Base-by-base conservation (phyloP, 768 basidiomycete species). In the Hortiboletus campestris region DNA sequence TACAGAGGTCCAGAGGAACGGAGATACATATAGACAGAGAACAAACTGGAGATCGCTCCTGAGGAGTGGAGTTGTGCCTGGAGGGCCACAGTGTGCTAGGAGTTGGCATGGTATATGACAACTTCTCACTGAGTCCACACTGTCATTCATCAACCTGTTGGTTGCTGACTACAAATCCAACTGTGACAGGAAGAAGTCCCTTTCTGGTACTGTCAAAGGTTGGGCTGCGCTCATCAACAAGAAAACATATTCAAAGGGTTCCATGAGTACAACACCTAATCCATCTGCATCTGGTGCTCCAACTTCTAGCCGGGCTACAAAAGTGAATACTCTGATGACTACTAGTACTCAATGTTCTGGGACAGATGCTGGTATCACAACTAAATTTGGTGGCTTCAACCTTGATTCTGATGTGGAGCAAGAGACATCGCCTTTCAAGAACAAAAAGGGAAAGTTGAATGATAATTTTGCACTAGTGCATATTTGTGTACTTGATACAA, bases 81-180 rank as follows among this genome's bases (percentile, higher is more conserved):
- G n/a, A n/a, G n/a, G n/a, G n/a, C n/a, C n/a, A n/a, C n/a, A n/a
- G n/a, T n/a, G n/a, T n/a, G n/a, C n/a, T n/a, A n/a, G n/a, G n/a
- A n/a, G n/a, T n/a, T n/a, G n/a, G n/a, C n/a, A n/a, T n/a, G n/a
- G n/a, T n/a, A n/a, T n/a, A n/a, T n/a, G n/a, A n/a, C n/a, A n/a
- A n/a, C n/a, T n/a, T 40, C 55, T 56, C 16, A 56, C 43, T 1
- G n/a, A 56, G 16, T 44, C 49, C 12, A 51, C n/a, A 1, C 13
- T 56, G 19, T 40, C 2, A 8, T 56, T 56, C 17, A 10, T 56
- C 10, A 55, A 55, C 16, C n/a, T 49, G 3, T 42, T 55, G 53
- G 34, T 55, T 6, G 0, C 41, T 55, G 42, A 55, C 20, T 50
- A 49, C 38, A 47, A 55, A 20, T 43, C 53, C 7, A 29, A n/a